Base-by-base conservation (phyloP, 2,329 filamentous ascomycete species). In the Fusarium redolens region DNA sequence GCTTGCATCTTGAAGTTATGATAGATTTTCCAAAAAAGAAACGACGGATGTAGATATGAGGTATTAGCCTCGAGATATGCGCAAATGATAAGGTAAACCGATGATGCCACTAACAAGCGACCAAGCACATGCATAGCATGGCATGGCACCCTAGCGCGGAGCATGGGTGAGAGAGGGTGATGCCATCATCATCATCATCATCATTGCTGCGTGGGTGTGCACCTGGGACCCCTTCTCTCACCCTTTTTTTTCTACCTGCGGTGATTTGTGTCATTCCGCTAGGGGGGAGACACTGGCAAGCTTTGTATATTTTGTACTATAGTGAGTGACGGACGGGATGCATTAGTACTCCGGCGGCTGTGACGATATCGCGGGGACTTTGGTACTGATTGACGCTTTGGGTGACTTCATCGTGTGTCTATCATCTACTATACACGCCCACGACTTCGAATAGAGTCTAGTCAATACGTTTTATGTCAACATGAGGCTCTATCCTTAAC, bases 141-240 rank as follows among this genome's bases (percentile, higher is more conserved):
- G 50, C 35, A 54, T 40, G 50, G 35, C 50, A 40, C 50, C 50
- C 50, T 54, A 54, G 50, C 50, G 33, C 25, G 18, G 50, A 50
- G 57, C 69, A 72, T 66, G 65, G 54, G 69, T 69, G 17, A 41
- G 43, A 65, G 40, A 35, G 43, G 55, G 71, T 58, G 71, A 73
- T 74, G 71, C 71, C 71, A 73, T 73, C 71, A 68, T 73, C 68
- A 58, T 54, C 68, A 58, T 54, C 55, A 55, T 59, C 56, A 45
- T 61, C 52, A 38, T 58, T 33, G 68, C 41, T 40, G 31, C 30
- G 67, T 57, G 50, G 69, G 65, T 72, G 69, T 73, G 60, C 67
- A 56, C 67, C 65, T 61, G 64, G 64, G 67, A 63, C 37, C 48
- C 41, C 61, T 68, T 73, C 56, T 50, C 25, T 33, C 30, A 11